Evolutionary conservation across 306 rosid genomes (phyloP).

Genomic region (Cucurbita argyrosperma): DNA sequence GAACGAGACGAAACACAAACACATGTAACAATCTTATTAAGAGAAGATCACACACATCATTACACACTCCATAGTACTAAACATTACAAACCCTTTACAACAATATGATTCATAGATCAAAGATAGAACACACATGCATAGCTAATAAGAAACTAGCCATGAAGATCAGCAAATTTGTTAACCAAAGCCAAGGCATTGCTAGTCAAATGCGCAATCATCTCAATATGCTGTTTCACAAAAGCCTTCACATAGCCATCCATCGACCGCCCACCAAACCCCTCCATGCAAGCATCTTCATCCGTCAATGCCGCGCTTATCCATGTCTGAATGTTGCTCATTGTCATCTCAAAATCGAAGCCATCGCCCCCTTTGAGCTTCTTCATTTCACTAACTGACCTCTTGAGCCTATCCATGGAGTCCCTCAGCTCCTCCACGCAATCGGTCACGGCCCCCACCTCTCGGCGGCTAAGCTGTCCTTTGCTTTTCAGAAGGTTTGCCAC

Average conservation of each 20-base stretch:
- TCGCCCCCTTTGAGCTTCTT: neutral
- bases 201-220: constrained; percentile 37
- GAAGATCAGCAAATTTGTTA: constrained; percentile 30
- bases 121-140: too few relatives aligned
- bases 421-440: constrained; percentile 10
- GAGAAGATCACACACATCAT: too few relatives aligned
- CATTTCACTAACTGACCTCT: neutral
- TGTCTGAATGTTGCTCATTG: constrained; percentile 13
- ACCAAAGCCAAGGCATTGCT: constrained; percentile 73
- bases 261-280: constrained; percentile 10
- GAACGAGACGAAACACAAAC: too few relatives aligned
- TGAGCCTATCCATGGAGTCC: constrained; percentile 1
- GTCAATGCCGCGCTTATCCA: constrained; percentile 22
- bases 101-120: too few relatives aligned
- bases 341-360: neutral
- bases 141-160: neutral
- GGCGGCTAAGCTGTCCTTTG: neutral
- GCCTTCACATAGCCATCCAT: constrained; percentile 23
- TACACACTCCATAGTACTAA: neutral
- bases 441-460: neutral
- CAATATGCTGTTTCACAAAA: constrained; percentile 21
- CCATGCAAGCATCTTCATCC: constrained; percentile 9
- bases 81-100: neutral
- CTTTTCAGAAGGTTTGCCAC: neutral
- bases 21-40: too few relatives aligned